Conservation (phyloP, 176 grass and related monocot species). For the Triticum timopheevii region DNA sequence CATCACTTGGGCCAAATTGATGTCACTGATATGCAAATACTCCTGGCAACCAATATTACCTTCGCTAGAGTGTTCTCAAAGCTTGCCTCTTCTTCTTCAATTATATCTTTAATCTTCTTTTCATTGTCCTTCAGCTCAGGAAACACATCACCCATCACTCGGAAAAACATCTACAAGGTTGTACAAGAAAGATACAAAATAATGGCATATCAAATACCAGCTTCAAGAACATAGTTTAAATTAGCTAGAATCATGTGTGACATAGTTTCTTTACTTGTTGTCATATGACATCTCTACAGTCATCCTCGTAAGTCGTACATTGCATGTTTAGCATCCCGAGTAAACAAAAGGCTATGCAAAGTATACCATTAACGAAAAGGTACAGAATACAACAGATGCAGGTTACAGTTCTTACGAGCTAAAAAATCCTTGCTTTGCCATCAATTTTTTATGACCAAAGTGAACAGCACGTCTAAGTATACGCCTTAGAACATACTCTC, state of each 20-base stretch:
- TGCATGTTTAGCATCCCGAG: background rate
- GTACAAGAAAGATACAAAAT: constrained; percentile 30
- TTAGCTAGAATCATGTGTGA: background rate
- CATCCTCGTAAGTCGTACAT: background rate
- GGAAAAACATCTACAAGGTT: constrained; percentile 79
- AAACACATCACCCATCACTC: constrained; percentile 82
- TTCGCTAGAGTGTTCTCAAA: constrained; percentile 92
- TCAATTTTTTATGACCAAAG: constrained; percentile 84
- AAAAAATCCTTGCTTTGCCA: constrained; percentile 76
- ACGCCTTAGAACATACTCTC: constrained; percentile 94
- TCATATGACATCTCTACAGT: background rate
- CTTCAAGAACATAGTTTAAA: background rate
- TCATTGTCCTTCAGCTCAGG: constrained; percentile 74
- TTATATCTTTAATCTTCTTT: constrained; percentile 79
- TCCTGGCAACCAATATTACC: constrained; percentile 48
- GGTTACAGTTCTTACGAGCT: constrained; percentile 51
- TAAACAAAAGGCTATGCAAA: constrained; percentile 3
- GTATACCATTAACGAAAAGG: background rate
- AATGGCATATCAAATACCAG: constrained; percentile 8
- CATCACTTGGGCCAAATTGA: background rate
- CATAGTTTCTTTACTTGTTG: no score
- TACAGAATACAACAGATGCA: background rate
- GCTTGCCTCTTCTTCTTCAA: constrained; percentile 89
- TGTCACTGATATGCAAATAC: background rate
- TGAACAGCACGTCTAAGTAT: constrained; percentile 91